These are phyloP conservation scores for Zygotorulaspora sp. DNA, from an alignment of 805 yeast genomes.

Conservation along the genomic window DNA sequence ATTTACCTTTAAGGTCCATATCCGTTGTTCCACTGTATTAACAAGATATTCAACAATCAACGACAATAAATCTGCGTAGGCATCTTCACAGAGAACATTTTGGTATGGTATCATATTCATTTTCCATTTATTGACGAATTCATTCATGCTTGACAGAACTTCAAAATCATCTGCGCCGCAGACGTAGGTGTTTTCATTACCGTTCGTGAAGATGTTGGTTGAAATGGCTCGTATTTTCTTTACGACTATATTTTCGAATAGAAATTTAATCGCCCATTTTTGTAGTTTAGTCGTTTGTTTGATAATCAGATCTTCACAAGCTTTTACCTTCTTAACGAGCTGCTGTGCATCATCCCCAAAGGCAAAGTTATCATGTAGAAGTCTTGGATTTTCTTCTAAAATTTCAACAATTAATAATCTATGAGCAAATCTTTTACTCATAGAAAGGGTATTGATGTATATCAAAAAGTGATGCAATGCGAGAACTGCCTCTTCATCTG, in stretches of 20 bases:
- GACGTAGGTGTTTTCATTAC: constrained; percentile 24
- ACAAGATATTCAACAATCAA: constrained; percentile 53
- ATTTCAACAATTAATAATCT: constrained; percentile 42
- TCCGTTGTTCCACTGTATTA: constrained; percentile 54
- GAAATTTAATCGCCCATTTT: constrained; percentile 39
- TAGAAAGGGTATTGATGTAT: constrained; percentile 66
- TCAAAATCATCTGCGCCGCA: constrained; percentile 35
- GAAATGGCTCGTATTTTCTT: constrained; percentile 41
- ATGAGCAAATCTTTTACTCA: constrained; percentile 54
- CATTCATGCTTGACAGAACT: constrained; percentile 37
- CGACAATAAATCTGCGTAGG: constrained; percentile 46
- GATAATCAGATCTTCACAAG: constrained; percentile 23
- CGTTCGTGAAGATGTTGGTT: constrained; percentile 38
- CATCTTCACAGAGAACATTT: constrained; percentile 50
- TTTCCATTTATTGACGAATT: constrained; percentile 64
- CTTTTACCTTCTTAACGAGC: constrained; percentile 26
- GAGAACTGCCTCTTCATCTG: constrained; percentile 30
- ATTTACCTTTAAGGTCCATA: constrained; percentile 67
- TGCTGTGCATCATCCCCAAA: constrained; percentile 36
- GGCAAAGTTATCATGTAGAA: constrained; percentile 37
- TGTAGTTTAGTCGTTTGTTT: constrained; percentile 33
- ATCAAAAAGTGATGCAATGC: constrained; percentile 58
- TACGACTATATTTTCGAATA: constrained; percentile 37
- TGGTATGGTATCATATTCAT: constrained; percentile 59
- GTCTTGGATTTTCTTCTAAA: constrained; percentile 29